Percentiles rank a stretch among this genome's conserved stretches.
Evolutionary conservation across 129 eudicot species (phyloP).

Genomic region (Artemisia annua): DNA sequence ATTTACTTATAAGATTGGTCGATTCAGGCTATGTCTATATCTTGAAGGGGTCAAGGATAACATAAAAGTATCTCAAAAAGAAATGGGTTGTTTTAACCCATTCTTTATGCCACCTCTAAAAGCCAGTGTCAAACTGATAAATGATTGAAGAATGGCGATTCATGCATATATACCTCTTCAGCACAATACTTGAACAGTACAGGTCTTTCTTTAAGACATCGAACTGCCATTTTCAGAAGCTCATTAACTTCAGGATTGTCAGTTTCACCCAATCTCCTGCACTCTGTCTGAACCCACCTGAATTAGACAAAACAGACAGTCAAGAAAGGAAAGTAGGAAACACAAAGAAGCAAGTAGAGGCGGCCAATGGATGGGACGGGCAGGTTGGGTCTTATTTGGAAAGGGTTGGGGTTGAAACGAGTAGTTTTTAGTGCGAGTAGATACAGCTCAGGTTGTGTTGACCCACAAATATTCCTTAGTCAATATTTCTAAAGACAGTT

Average conservation of each 20-base stretch:
- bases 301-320: constrained; percentile 10
- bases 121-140: background rate
- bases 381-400: no score
- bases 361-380: no score
- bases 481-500: no score
- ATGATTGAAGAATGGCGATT: background rate
- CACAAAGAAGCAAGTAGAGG: background rate
- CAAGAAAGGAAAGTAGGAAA: constrained; percentile 14
- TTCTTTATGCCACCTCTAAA: background rate
- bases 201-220: constrained; percentile 93
- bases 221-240: constrained; percentile 83
- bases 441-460: no score
- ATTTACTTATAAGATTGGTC: background rate
- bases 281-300: constrained; percentile 97
- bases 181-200: constrained; percentile 97
- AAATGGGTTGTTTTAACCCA: background rate
- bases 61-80: no score
- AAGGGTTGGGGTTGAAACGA: constrained; percentile 8
- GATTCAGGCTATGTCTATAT: no score
- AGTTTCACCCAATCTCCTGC: constrained; percentile 87
- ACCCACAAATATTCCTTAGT: no score
- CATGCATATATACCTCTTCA: constrained; percentile 65
- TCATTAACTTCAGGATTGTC: constrained; percentile 95
- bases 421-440: no score
- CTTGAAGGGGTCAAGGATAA: no score